Evolutionary conservation across 1,284 basidiomycete species (phyloP), one percentile per base, ranked within the genome.

Genomic region (Exsudoporus floridanus): DNA sequence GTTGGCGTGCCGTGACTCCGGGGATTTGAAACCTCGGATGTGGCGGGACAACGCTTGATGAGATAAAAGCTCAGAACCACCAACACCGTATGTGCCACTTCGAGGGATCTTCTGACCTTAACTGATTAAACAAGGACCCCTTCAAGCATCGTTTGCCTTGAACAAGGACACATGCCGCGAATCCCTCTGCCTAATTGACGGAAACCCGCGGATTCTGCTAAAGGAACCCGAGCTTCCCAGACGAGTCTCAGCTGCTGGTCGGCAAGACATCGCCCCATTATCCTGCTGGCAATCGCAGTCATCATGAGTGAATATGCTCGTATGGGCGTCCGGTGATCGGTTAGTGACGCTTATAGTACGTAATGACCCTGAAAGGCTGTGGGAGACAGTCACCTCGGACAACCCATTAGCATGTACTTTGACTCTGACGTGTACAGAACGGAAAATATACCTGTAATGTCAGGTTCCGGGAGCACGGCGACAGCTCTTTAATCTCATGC

Each of bases 211-310:
- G 12, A 14, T 31, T 9, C 14, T 21, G 12, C 21, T 5, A 27
- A 25, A 10, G 42, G 2, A 21, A 12, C 25, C 18, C 6, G 7
- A 4, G 5, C 23, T 14, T 21, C 23, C 23, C 23, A 23, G 23
- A 23, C 5, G 23, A 23, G 23, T 23, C 23, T 23, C 28, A 28
- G 28, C 28, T 5, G 27, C 27, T 28, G 8, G 8, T 49, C 39
- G 28, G 46, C 18, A 31, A 30, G 33, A 41, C 9, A 18, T 44
- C 30, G 36, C 23, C 43, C 16, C 23, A 14, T 33, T 27, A 25
- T 48, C 38, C 41, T 39, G 58, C 47, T 53, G 48, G 58, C 50
- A 27, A n/a, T 21, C 25, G n/a, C 9, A 14, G 18, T 30, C 6
- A n/a, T 45, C 28, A 38, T 19, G 7, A 19, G 35, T n/a, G n/a